Conservation (phyloP, 495 filamentous ascomycete genomes). For the Letharia columbiana region DNA sequence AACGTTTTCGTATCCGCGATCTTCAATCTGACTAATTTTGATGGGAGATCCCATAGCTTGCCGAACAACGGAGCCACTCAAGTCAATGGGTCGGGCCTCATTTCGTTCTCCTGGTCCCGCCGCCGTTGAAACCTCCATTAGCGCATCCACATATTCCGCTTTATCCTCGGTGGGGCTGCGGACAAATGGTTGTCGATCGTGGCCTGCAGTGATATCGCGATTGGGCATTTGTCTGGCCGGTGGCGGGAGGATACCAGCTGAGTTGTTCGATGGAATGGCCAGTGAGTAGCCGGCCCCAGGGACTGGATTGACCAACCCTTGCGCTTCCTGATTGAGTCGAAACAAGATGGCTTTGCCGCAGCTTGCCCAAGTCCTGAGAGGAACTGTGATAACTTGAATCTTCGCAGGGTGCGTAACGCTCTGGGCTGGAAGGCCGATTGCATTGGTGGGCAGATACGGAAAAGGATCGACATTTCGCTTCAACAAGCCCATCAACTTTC, state of each 20-base stretch:
- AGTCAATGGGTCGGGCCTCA: neutral
- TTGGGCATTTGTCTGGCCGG: neutral
- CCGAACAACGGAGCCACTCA: neutral
- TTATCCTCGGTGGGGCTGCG: slow-evolving; percentile 2
- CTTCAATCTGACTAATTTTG: slow-evolving; percentile 5
- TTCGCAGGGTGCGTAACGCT: slow-evolving; percentile 29
- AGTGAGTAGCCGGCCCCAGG: slow-evolving; percentile 37
- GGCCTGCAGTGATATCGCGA: neutral
- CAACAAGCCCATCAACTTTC: slow-evolving; percentile 53
- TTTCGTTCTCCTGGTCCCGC: neutral
- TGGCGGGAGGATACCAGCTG: neutral
- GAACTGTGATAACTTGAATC: slow-evolving; percentile 24
- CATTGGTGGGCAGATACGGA: slow-evolving; percentile 60
- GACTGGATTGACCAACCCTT: slow-evolving; percentile 29
- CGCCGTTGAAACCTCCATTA: neutral
- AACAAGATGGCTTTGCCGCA: slow-evolving; percentile 51
- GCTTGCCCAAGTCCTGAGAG: slow-evolving; percentile 40
- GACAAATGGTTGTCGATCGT: neutral
- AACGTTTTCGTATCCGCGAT: neutral
- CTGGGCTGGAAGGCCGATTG: slow-evolving; percentile 18
- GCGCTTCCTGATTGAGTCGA: slow-evolving; percentile 39
- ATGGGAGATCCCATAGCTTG: slow-evolving; percentile 1
- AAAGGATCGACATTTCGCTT: slow-evolving; percentile 65
- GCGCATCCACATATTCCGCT: slow-evolving; percentile 2
- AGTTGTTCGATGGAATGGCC: slow-evolving; percentile 25